Evolutionary conservation across 257 asterid genomes (phyloP), one percentile per base, ranked within the genome.

Genomic region (Jacaranda copaia): DNA sequence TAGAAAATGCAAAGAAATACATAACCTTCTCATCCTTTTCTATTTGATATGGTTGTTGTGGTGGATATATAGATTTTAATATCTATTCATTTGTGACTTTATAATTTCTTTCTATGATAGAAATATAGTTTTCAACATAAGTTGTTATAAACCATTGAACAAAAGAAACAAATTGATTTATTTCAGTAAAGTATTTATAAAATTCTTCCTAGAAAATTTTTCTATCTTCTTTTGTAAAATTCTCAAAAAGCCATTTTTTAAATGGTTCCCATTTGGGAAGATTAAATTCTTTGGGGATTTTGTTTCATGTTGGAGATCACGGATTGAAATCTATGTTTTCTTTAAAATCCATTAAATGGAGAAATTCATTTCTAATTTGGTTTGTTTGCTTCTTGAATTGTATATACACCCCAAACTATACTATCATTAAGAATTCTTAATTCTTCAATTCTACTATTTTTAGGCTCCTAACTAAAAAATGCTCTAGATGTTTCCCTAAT

Each of bases 181-280:
- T 25, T 8, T 10, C 13, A 19, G 39, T 6, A 59, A 55, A 20
- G 11, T 55, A 15, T 14, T 55, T 55, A 55, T 55, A 55, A 55
- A 55, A 55, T 55, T 55, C 39, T 59, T 59, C 65, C 20, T 59
- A 13, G 9, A 59, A 59, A 3, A 59, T 7, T 25, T 59, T 18
- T 59, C 65, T 59, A 18, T 59, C 65, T 18, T 59, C 65, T 9
- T 53, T 15, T 3, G 60, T 55, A 55, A 55, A 55, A 55, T 55
- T 55, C 11, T 55, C 60, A 55, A 55, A 55, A 14, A 3, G 11
- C 3, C 60, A 55, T 55, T n/a, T 55, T 55, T 15, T 55, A 18
- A 55, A 19, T 59, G 39, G 40, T 11, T 59, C 40, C 65, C 65
- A 18, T 59, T 12, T 19, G 13, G 39, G 65, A 59, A 59, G 40